Percentiles rank a stretch among this genome's conserved stretches.
These are phyloP conservation scores for Rhododendron henanense DNA, from an alignment of 148 eudicot genomes.

Conservation along the genomic window DNA sequence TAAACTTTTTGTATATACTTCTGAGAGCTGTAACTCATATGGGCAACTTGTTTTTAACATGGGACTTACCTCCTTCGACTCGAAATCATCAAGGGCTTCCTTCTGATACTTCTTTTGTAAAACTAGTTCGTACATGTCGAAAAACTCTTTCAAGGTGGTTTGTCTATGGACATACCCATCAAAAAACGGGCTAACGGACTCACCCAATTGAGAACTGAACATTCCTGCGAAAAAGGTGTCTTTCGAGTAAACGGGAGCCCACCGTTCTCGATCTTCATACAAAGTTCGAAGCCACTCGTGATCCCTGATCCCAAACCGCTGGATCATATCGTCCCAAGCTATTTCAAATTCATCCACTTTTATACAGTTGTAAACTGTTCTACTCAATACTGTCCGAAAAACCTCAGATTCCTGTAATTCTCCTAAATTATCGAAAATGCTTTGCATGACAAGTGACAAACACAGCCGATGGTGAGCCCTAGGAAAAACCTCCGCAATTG, in stretches of 20 bases:
- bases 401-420: conserved; percentile 36
- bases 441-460: conserved; percentile 55
- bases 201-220: conserved; percentile 28
- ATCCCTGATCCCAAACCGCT: conserved; percentile 46
- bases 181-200: conserved; percentile 37
- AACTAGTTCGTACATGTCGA: conserved; percentile 40
- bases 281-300: conserved; percentile 43
- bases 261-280: conserved; percentile 63
- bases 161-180: conserved; percentile 40
- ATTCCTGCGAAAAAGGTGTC: conserved; percentile 65
- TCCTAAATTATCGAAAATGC: conserved; percentile 37
- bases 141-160: conserved; percentile 54
- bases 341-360: conserved; percentile 72
- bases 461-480: conserved; percentile 58
- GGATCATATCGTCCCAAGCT: conserved; percentile 67
- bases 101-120: conserved; percentile 38
- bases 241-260: conserved; percentile 71
- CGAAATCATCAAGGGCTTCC: conserved; percentile 55
- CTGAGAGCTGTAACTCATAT: conserved; percentile 63
- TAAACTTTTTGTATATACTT: conserved; percentile 53
- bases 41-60: conserved; percentile 44
- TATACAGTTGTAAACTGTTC: conserved; percentile 38
- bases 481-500: conserved; percentile 71
- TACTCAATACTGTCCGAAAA: conserved; percentile 33
- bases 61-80: conserved; percentile 45